phyloP scores from a whole-genome alignment of 2,329 filamentous ascomycete genomes.

The Alternaria burnsii region DNA sequence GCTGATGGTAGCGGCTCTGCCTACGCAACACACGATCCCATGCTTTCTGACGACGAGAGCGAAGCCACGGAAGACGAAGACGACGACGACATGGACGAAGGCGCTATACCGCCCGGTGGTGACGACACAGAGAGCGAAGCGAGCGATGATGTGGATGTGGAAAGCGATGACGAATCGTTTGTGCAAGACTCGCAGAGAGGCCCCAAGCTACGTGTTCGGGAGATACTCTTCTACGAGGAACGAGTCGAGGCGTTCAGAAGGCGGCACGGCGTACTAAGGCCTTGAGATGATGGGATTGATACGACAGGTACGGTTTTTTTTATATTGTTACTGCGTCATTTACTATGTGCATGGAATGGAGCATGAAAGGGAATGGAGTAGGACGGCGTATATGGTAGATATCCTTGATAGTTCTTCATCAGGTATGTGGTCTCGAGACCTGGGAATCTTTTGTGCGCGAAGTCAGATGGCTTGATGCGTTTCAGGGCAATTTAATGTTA shows the following conservation, averaged over 20 bases:
- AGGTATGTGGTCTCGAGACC: constrained; percentile 9
- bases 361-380: constrained; percentile 13
- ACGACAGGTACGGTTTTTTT: constrained; percentile 11
- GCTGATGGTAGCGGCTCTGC: constrained; percentile 33
- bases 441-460: not conserved
- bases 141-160: constrained; percentile 51
- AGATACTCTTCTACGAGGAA: constrained; percentile 87
- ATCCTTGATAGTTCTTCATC: constrained; percentile 22
- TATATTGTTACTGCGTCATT: constrained; percentile 10
- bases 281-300: constrained; percentile 14
- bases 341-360: constrained; percentile 12
- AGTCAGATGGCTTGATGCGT: not conserved
- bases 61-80: constrained; percentile 56
- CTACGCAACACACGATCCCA: constrained; percentile 40
- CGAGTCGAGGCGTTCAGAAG: constrained; percentile 79
- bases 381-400: constrained; percentile 25
- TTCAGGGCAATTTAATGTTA: constrained; percentile 16
- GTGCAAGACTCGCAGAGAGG: constrained; percentile 59
- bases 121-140: constrained; percentile 46
- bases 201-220: constrained; percentile 69
- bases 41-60: constrained; percentile 49
- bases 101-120: constrained; percentile 59
- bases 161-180: constrained; percentile 62
- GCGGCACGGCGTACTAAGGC: constrained; percentile 61
- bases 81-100: constrained; percentile 60